Conservation (phyloP, 2,329 filamentous ascomycete species). For the Calonectria montana region DNA sequence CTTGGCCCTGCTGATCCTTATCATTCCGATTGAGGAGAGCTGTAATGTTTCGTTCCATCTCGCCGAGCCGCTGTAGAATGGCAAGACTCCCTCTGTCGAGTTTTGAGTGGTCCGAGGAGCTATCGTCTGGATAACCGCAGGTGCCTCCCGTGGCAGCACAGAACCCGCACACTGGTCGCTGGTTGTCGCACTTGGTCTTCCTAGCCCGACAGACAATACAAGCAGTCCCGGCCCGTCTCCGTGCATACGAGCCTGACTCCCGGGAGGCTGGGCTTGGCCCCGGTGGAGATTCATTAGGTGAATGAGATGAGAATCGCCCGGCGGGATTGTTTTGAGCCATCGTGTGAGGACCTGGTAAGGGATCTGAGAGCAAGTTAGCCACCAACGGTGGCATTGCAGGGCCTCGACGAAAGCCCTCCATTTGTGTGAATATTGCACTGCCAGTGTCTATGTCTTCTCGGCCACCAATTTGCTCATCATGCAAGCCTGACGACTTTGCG, state of each 20-base stretch:
- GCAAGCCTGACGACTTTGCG: conserved; percentile 9
- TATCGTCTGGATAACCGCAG: conserved; percentile 34
- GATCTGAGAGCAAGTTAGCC: conserved; percentile 28
- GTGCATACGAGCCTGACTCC: conserved; percentile 20
- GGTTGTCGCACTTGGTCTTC: conserved; percentile 37
- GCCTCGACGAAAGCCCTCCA: conserved; percentile 15
- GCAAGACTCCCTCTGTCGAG: conserved; percentile 35
- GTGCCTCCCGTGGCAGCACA: conserved; percentile 29
- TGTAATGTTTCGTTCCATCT: conserved; percentile 28
- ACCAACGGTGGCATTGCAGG: conserved; percentile 25
- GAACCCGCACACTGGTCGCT: conserved; percentile 34
- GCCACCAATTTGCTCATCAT: neutral
- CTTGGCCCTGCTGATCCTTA: neutral
- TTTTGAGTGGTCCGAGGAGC: conserved; percentile 27
- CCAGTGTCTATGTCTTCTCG: neutral
- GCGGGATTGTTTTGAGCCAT: neutral
- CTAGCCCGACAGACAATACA: conserved; percentile 28
- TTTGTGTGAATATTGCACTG: conserved; percentile 6
- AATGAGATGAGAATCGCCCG: neutral
- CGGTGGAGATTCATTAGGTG: neutral
- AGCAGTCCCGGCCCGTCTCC: conserved; percentile 22
- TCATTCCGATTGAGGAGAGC: conserved; percentile 8
- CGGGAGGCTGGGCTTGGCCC: conserved; percentile 1
- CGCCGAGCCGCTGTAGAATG: conserved; percentile 30
- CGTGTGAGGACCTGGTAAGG: conserved; percentile 7